Evolutionary conservation across 139 green algal genomes (phyloP).

Genomic region (Ostreobium quekettii): DNA sequence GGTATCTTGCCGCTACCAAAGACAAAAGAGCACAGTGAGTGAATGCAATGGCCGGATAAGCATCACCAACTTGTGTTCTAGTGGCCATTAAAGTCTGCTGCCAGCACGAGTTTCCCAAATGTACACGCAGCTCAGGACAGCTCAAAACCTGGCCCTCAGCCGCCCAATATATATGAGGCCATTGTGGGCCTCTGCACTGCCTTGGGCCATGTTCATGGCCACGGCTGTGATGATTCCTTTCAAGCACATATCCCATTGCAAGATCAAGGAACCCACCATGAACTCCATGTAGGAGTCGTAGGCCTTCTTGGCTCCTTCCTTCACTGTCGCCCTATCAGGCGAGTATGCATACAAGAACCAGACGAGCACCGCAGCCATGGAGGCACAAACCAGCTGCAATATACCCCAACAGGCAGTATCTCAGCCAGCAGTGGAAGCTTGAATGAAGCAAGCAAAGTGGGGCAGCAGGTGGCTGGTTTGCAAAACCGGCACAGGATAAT

Average conservation of each 20-base stretch:
- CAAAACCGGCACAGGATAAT: background rate
- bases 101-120: no score
- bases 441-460: background rate
- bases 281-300: constrained; percentile 42
- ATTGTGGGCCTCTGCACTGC: no score
- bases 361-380: constrained; percentile 6
- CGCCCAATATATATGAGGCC: no score
- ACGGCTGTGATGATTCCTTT: no score
- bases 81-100: no score
- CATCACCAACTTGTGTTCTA: no score
- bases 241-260: background rate
- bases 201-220: no score
- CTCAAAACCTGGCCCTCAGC: no score
- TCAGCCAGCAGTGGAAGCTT: background rate
- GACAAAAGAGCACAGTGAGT: no score
- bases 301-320: constrained; percentile 27
- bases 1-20: no score
- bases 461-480: background rate
- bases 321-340: constrained; percentile 31
- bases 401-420: background rate
- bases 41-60: no score
- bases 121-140: no score
- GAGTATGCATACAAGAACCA: constrained; percentile 34
- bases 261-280: constrained; percentile 26
- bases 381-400: background rate